phyloP scores from a whole-genome alignment of 805 yeast species.

The Starmerella stellata region DNA sequence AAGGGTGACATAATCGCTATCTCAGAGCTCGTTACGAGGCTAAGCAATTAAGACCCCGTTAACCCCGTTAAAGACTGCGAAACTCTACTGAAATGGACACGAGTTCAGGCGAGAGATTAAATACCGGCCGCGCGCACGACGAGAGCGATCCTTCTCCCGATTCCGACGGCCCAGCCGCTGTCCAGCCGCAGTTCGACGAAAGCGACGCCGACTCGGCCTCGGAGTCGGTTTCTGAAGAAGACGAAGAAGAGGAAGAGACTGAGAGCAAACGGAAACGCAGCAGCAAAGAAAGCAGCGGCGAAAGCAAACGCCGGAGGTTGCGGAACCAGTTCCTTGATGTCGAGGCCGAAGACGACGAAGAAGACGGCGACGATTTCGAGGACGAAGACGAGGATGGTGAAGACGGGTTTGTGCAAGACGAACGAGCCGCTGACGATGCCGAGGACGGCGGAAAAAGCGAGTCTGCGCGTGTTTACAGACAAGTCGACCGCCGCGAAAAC shows the following conservation, averaged over 20 bases:
- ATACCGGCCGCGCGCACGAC: no score
- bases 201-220: conserved; percentile 18
- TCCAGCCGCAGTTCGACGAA: no score
- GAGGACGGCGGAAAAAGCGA: conserved; percentile 32
- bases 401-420: conserved; percentile 41
- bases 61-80: no score
- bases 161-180: no score
- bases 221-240: conserved; percentile 36
- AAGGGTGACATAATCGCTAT: no score
- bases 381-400: conserved; percentile 77
- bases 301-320: conserved; percentile 27
- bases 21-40: no score
- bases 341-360: conserved; percentile 97
- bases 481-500: conserved; percentile 51
- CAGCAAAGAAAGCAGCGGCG: conserved; percentile 18
- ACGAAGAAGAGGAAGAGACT: conserved; percentile 29
- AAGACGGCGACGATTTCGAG: conserved; percentile 82
- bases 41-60: no score
- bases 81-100: no score
- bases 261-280: no score
- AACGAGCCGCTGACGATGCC: no score
- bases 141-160: no score
- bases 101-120: no score
- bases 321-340: conserved; percentile 89
- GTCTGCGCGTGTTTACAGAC: conserved; percentile 63